Evolutionary conservation across 2,329 filamentous ascomycete species (phyloP).

Genomic region (Ceratocystis cacaofunesta): DNA sequence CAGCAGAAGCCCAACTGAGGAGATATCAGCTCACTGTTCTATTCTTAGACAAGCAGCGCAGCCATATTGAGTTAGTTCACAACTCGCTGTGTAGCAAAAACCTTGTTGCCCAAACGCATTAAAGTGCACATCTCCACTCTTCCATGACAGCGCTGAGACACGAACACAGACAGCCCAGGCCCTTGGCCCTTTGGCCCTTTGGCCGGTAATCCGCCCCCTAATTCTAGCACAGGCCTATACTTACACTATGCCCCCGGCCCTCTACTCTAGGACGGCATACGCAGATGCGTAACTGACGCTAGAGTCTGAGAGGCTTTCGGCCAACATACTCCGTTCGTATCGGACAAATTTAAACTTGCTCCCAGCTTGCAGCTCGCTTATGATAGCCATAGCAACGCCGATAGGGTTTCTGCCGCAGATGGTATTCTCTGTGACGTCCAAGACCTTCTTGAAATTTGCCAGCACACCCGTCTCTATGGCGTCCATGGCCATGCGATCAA

Average conservation of each 20-base stretch:
- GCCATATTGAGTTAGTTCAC: not conserved
- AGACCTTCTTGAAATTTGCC: slow-evolving; percentile 49
- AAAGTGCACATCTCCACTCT: not conserved
- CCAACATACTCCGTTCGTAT: slow-evolving; percentile 75
- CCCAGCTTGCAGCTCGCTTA: slow-evolving; percentile 47
- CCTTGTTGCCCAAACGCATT: not conserved
- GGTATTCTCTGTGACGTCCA: slow-evolving; percentile 68
- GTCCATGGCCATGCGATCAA: slow-evolving; percentile 72
- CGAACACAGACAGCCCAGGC: not conserved
- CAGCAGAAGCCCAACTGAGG: not conserved
- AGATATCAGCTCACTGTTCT: not conserved
- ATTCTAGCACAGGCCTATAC: not conserved
- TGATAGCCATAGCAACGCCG: slow-evolving; percentile 74
- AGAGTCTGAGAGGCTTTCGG: slow-evolving; percentile 51
- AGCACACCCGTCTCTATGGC: slow-evolving; percentile 68
- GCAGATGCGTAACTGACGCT: slow-evolving; percentile 94
- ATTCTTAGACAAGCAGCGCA: not conserved
- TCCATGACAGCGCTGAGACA: not conserved
- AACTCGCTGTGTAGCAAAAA: not conserved
- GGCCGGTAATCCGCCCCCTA: too few relatives aligned
- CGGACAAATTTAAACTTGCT: slow-evolving; percentile 61
- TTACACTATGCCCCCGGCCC: not conserved
- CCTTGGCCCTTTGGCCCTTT: too few relatives aligned
- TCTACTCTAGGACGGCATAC: slow-evolving; percentile 40
- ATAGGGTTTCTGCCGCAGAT: slow-evolving; percentile 94